phyloP scores from a whole-genome alignment of 2,329 filamentous ascomycete genomes.

The Arthroderma uncinatum region DNA sequence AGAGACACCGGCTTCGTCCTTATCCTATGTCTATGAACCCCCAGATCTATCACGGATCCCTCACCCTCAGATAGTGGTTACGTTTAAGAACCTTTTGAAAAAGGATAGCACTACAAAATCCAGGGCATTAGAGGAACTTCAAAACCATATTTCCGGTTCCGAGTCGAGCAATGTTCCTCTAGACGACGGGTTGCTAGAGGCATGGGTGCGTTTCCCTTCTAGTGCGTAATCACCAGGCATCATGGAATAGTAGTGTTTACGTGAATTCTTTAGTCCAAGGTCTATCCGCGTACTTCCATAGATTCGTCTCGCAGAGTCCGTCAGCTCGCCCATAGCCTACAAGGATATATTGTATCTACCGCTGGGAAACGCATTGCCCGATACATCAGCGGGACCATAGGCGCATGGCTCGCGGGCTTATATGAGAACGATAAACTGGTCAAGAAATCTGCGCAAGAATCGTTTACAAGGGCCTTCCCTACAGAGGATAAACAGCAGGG shows the following conservation, averaged over 20 bases:
- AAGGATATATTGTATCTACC: constrained; percentile 49
- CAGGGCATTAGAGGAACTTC: constrained; percentile 79
- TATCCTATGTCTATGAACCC: constrained; percentile 82
- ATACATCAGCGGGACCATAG: constrained; percentile 64
- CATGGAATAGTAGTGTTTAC: constrained; percentile 31
- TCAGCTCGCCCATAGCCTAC: constrained; percentile 69
- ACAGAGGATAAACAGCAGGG: constrained; percentile 65
- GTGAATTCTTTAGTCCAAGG: constrained; percentile 50
- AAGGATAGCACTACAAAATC: constrained; percentile 87
- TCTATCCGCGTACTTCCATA: constrained; percentile 83
- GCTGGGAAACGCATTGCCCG: constrained; percentile 73
- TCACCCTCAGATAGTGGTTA: constrained; percentile 70
- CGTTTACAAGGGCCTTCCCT: constrained; percentile 62
- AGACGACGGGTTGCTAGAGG: constrained; percentile 73
- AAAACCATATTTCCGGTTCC: constrained; percentile 50
- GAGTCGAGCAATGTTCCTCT: constrained; percentile 46
- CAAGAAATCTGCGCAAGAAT: constrained; percentile 63
- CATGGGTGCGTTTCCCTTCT: constrained; percentile 56
- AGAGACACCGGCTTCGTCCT: constrained; percentile 43
- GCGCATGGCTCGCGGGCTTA: constrained; percentile 80
- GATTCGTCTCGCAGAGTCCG: constrained; percentile 80
- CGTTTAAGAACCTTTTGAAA: constrained; percentile 87
- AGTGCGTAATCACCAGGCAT: constrained; percentile 1
- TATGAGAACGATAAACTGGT: constrained; percentile 77
- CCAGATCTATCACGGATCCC: constrained; percentile 67